These are phyloP conservation scores for Asclepias syriaca DNA, from an alignment of 257 asterid genomes.

Conservation along the genomic window DNA sequence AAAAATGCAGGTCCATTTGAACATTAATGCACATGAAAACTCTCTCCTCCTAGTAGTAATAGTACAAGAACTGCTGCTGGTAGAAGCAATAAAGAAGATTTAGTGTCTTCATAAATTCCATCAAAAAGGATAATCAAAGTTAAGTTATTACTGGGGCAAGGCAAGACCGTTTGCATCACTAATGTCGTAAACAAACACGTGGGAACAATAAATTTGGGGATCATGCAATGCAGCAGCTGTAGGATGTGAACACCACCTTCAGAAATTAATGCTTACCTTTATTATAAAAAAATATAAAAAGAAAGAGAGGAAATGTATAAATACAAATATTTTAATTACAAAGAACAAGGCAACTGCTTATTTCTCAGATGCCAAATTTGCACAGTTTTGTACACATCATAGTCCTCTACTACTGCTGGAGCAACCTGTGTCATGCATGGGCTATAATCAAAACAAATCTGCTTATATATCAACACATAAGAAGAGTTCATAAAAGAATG, in stretches of 20 bases:
- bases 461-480: background rate
- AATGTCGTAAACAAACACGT: background rate
- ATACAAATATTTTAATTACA: constrained; percentile 2
- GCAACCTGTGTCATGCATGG: background rate
- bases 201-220: background rate
- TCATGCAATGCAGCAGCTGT: background rate
- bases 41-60: background rate
- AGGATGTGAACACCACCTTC: background rate
- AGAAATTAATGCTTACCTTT: background rate
- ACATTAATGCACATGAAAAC: no score
- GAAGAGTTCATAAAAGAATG: constrained; percentile 5
- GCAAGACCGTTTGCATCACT: background rate
- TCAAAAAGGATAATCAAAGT: background rate
- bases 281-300: background rate
- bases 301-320: background rate
- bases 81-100: constrained; percentile 1
- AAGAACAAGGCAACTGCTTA: constrained; percentile 5
- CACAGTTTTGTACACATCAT: background rate
- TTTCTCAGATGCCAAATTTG: constrained; percentile 2
- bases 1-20: no score
- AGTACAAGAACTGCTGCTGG: background rate
- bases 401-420: background rate
- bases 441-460: background rate
- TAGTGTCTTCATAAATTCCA: background rate
- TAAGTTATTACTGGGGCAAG: background rate